Evolutionary conservation across 2,329 filamentous ascomycete species (phyloP), one percentile per base, ranked within the genome.

Genomic region (Pseudopithomyces maydicus): DNA sequence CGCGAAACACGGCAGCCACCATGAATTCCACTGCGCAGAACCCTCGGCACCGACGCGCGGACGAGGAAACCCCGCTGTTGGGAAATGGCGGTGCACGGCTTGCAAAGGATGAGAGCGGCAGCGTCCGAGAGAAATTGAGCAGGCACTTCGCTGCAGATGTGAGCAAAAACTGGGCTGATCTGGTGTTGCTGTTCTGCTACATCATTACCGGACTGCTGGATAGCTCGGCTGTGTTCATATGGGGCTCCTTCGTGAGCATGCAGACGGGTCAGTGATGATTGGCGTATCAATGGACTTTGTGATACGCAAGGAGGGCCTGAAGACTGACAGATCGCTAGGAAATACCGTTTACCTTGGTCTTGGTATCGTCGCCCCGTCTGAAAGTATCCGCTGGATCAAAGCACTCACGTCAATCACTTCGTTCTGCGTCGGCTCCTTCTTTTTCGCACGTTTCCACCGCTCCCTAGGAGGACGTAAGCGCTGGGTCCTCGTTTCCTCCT

Each of bases 181-280:
- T 90, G 1, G 78, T 91, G 19, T 80, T 94, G 38, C 78, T 94
- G 3, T 78, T 85, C 26, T 91, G 89, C 76, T 93, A 92, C 72
- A 77, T 90, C 61, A 88, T 92, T 70, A 93, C 90, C 0, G 90
- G 90, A 3, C 79, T 94, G 11, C 82, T 92, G 7, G 90, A 94
- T 75, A 91, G 88, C 75, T 87, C 89, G 2, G 87, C 89, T 2
- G 89, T 90, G 45, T 88, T 87, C 55, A 89, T 89, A 41, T 93
- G 89, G 88, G 89, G 90, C 12, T 88, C 88, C 2, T 94, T 94
- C 66, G 90, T 92, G 39, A 90, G 88, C 66, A 93, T 93, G 90
- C 90, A 93, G 71, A 93, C 90, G 32, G 90, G 89, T 85, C 68
- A 61, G 79, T 75, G 45, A 3, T 17, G 23, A 20, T 17, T 46